Conservation (phyloP, 2,329 filamentous ascomycete genomes). For the Phyllosticta capitalensis region DNA sequence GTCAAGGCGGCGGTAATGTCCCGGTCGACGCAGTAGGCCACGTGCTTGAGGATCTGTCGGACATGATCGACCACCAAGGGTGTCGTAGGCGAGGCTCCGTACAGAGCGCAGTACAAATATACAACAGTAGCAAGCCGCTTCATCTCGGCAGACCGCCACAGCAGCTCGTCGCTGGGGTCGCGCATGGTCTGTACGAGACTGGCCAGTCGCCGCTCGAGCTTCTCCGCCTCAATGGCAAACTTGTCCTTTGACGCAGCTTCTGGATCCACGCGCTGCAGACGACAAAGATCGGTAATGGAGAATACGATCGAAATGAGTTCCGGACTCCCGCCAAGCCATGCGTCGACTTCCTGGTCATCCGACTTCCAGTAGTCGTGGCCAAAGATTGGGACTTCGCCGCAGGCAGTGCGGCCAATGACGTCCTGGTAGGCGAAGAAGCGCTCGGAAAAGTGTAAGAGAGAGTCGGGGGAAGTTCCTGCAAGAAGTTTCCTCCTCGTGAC, state of each 20-base stretch:
- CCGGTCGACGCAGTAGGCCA: conserved; percentile 26
- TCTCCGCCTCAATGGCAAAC: conserved; percentile 26
- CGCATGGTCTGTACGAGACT: conserved; percentile 26
- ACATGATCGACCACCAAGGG: conserved; percentile 20
- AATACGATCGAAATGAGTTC: conserved; percentile 38
- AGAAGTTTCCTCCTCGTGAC: conserved; percentile 23
- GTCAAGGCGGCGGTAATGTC: conserved; percentile 27
- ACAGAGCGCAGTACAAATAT: conserved; percentile 38
- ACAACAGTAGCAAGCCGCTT: conserved; percentile 36
- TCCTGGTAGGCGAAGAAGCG: conserved; percentile 44
- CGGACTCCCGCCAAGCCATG: conserved; percentile 43
- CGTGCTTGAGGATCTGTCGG: conserved; percentile 25
- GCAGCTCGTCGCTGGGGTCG: conserved; percentile 22
- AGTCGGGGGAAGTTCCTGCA: conserved; percentile 13
- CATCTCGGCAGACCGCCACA: conserved; percentile 31
- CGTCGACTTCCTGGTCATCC: conserved; percentile 29
- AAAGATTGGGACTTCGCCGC: conserved; percentile 38
- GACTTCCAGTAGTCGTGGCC: conserved; percentile 39
- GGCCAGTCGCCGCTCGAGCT: conserved; percentile 26
- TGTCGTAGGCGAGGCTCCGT: conserved; percentile 33
- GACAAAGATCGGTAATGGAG: conserved; percentile 39
- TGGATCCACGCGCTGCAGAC: conserved; percentile 21
- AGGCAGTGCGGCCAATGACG: conserved; percentile 42
- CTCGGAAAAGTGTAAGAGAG: conserved; percentile 30
- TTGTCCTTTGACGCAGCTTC: conserved; percentile 15